Percentiles rank a stretch among this genome's conserved stretches.
phyloP scores from a whole-genome alignment of 371 early-diverging fungal species.

The Nematocida homosporus region DNA sequence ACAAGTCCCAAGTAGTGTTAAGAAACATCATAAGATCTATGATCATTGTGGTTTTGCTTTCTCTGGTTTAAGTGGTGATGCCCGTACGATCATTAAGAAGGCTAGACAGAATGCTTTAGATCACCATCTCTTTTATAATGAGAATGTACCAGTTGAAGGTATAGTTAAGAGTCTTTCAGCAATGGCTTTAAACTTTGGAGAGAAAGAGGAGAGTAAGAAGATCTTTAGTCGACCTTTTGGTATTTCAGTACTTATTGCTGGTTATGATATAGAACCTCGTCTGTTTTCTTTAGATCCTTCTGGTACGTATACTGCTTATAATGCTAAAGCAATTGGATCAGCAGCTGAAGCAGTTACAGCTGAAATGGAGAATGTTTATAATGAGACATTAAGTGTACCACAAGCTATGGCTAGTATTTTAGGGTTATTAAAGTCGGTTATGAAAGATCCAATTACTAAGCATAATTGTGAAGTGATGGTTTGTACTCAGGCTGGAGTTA shows the following conservation, averaged over 20 bases:
- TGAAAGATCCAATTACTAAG: constrained; percentile 94
- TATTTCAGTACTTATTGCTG: constrained; percentile 90
- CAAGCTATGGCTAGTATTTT: constrained; percentile 82
- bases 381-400: constrained; percentile 74
- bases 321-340: constrained; percentile 91
- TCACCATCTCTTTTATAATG: constrained; percentile 62
- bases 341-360: constrained; percentile 95
- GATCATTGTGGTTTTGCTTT: constrained; percentile 63
- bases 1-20: constrained; percentile 61
- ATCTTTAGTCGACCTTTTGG: constrained; percentile 82
- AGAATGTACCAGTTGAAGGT: constrained; percentile 59
- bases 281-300: constrained; percentile 92
- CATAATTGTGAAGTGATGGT: constrained; percentile 87
- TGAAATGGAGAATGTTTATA: constrained; percentile 80
- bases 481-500: constrained; percentile 68
- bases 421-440: constrained; percentile 92
- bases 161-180: constrained; percentile 61
- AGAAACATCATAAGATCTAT: constrained; percentile 67
- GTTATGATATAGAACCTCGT: constrained; percentile 89
- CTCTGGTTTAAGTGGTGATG: constrained; percentile 67
- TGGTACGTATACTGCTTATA: constrained; percentile 81
- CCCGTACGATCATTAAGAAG: constrained; percentile 62
- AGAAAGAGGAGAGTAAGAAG: constrained; percentile 62
- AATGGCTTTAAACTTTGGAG: constrained; percentile 66
- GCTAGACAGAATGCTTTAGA: constrained; percentile 58